Evolutionary conservation across 345 rosid species (phyloP), one percentile per base, ranked within the genome.

Genomic region (Pistacia integerrima): DNA sequence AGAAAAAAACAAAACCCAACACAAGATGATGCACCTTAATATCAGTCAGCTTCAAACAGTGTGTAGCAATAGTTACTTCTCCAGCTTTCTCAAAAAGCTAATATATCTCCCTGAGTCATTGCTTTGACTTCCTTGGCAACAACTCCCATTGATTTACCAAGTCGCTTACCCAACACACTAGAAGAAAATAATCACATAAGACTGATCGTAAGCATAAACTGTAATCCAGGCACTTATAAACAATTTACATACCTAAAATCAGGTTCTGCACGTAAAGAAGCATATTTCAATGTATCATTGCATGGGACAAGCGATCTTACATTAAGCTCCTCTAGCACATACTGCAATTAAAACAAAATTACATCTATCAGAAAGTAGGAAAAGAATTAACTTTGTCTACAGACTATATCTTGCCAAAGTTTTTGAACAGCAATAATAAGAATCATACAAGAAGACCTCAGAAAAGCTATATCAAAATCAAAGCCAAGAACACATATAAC

Each of bases 291-390:
- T n/a, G n/a, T n/a, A n/a, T n/a, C n/a, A n/a, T n/a, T n/a, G n/a
- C n/a, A n/a, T n/a, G n/a, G n/a, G n/a, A n/a, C n/a, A n/a, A n/a
- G 96, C 65, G 89, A 86, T 83, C 90, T 84, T 68, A 94, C 88
- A 78, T 97, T 97, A 59, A 97, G 97, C 77, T 94, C 99, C 84
- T 92, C 99, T 48, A 92, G 80, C 67, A 94, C 94, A 87, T 91
- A 97, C 99, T 97, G 83, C 78, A 84, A 81, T n/a, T n/a, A n/a
- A n/a, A n/a, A n/a, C 35, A 49, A 62, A n/a, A 76, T 25, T 14
- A 49, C 22, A 28, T 35, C 58, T 12, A 7, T 51, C 36, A 52
- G 59, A 56, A 67, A 60, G 54, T 44, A 60, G 1, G 55, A 7
- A 33, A 55, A 68, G 67, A 28, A 7, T 54, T 69, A 41, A 62